Evolutionary conservation across 106 monocot genomes (phyloP), one percentile per base, ranked within the genome.

Genomic region (Hemerocallis citrina): DNA sequence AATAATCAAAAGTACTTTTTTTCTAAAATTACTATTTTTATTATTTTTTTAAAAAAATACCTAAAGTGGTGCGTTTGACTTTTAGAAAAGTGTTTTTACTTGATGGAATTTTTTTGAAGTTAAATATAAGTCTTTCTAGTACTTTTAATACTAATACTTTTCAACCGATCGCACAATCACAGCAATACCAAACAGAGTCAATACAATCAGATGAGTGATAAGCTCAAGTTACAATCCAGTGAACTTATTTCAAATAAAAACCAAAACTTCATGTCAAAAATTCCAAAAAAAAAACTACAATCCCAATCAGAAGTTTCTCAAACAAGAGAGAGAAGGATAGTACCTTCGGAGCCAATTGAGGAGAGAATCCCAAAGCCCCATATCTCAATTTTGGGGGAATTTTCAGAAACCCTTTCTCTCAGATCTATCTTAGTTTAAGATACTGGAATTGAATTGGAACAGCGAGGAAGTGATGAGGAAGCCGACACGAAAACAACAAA

Each of bases 321-420:
- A 20, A 25, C 11, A 51, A 20, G 23, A 51, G n/a, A n/a, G 17
- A 17, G 23, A 51, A 11, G 21, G 24, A 51, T 25, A 8, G 25
- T 51, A 51, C 51, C 51, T 51, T 21, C 51, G 51, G 51, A 51
- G 24, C 51, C 51, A 51, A 51, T 51, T 51, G 14, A 51, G 22
- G 25, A 51, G 17, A 17, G 51, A 20, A 25, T 51, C 51, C 17
- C 17, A 21, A 2, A 51, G 23, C 20, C 51, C 14, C 51, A 51
- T 51, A 10, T 51, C 20, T n/a, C 11, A 25, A 3, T 51, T 23
- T 51, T 51, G 25, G 21, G n/a, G n/a, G 0, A 8, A 51, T 51
- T 51, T 51, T n/a, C 17, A 50, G 51, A 51, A 51, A 17, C 51
- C 51, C 51, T 51, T 7, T n/a, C 20, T 51, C 25, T 4, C 10